phyloP scores from a whole-genome alignment of 2,329 filamentous ascomycete genomes.

The Botryotinia convoluta region DNA sequence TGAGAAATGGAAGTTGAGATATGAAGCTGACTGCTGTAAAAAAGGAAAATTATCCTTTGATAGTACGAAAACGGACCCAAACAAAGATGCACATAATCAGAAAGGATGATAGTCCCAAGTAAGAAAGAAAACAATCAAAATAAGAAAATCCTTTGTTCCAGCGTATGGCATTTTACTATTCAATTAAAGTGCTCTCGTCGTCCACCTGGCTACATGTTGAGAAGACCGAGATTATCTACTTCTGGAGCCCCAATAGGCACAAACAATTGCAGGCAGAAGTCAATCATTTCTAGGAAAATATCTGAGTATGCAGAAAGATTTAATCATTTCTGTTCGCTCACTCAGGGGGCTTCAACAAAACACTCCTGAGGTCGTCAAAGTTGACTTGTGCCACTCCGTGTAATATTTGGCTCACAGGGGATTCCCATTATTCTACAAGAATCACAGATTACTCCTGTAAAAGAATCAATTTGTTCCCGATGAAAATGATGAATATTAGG shows the following conservation, averaged over 20 bases:
- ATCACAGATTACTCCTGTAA: not conserved
- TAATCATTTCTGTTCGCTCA: not conserved
- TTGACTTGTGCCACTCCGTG: not conserved
- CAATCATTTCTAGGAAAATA: too few relatives aligned
- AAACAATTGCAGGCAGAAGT: not conserved
- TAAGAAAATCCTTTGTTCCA: conserved; percentile 8
- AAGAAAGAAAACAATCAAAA: not conserved
- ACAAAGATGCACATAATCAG: conserved; percentile 8
- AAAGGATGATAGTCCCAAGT: not conserved
- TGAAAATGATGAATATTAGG: not conserved
- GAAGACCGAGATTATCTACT: not conserved
- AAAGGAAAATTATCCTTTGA: conserved; percentile 13
- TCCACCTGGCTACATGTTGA: too few relatives aligned
- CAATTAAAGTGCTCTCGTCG: not conserved
- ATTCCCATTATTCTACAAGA: not conserved
- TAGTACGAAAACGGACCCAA: conserved; percentile 9
- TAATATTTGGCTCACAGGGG: too few relatives aligned
- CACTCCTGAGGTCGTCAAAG: not conserved
- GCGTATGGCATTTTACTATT: not conserved
- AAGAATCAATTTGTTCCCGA: too few relatives aligned
- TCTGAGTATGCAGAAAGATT: not conserved
- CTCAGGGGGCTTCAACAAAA: not conserved
- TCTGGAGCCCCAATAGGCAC: not conserved
- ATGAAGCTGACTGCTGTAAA: not conserved
- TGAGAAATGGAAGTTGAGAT: not conserved